phyloP scores from a whole-genome alignment of 2,329 filamentous ascomycete genomes.

The Fusarium buharicum region DNA sequence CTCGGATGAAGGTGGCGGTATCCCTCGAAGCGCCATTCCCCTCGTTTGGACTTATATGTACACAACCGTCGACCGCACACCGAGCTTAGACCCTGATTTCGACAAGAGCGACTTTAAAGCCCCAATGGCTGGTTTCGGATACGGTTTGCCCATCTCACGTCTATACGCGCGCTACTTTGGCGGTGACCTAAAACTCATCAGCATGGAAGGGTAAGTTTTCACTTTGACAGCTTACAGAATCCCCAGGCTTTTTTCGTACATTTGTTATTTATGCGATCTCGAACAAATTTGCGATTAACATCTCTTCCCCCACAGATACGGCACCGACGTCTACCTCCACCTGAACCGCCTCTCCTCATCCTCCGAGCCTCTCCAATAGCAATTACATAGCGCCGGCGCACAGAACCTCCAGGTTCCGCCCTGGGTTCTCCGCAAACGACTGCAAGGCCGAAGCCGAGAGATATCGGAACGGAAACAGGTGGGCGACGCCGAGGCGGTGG shows the following conservation, averaged over 20 bases:
- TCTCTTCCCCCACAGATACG: constrained; percentile 71
- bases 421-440: constrained; percentile 68
- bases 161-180: constrained; percentile 98
- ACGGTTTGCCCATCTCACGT: constrained; percentile 91
- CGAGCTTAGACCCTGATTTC: constrained; percentile 94
- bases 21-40: constrained; percentile 90
- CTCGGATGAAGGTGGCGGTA: constrained; percentile 94
- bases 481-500: constrained; percentile 83
- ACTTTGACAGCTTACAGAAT: constrained; percentile 9
- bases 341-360: constrained; percentile 95
- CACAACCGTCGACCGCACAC: constrained; percentile 96
- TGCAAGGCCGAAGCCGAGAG: constrained; percentile 70
- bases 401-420: constrained; percentile 46
- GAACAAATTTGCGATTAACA: constrained; percentile 26
- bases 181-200: constrained; percentile 95
- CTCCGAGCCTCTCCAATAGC: constrained; percentile 95
- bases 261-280: neutral
- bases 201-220: constrained; percentile 91
- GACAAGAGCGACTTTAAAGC: constrained; percentile 99
- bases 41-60: constrained; percentile 99
- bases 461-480: constrained; percentile 90
- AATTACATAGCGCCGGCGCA: constrained; percentile 66
- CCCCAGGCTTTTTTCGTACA: neutral
- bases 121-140: constrained; percentile 99
- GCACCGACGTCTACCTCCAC: constrained; percentile 98